These are phyloP conservation scores for Botrytis byssoidea DNA, from an alignment of 2,329 filamentous ascomycete genomes.

Conservation along the genomic window DNA sequence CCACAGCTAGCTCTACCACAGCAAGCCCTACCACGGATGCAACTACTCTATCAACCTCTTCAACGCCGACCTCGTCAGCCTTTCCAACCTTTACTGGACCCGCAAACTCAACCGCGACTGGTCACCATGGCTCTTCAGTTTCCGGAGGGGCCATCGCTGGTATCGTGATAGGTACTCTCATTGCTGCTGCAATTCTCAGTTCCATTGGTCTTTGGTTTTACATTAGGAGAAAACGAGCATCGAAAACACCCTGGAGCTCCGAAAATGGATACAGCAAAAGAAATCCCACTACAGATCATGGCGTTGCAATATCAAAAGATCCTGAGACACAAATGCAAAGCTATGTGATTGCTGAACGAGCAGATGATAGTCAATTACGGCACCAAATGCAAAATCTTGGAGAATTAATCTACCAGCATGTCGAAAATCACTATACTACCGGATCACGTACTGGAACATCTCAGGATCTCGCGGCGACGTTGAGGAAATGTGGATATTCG, in stretches of 20 bases:
- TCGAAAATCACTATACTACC: slow-evolving; percentile 43
- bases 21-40: neutral
- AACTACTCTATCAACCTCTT: neutral
- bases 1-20: too few species aligned
- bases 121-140: neutral
- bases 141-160: slow-evolving; percentile 37
- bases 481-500: neutral
- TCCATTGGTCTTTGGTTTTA: neutral
- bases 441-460: neutral
- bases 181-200: slow-evolving; percentile 34
- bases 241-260: neutral
- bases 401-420: slow-evolving; percentile 43
- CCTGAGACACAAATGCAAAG: slow-evolving; percentile 15
- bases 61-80: neutral
- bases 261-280: neutral
- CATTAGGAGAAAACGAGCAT: neutral
- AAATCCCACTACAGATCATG: neutral
- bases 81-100: neutral
- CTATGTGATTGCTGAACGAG: slow-evolving; percentile 42
- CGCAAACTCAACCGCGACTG: too few species aligned
- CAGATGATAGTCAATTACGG: slow-evolving; percentile 41
- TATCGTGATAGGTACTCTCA: slow-evolving; percentile 41
- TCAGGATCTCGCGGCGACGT: neutral
- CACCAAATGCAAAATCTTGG: slow-evolving; percentile 40
- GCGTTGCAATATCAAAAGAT: neutral